Evolutionary conservation across 306 rosid species (phyloP).

Genomic region (Fragaria ananassa): DNA sequence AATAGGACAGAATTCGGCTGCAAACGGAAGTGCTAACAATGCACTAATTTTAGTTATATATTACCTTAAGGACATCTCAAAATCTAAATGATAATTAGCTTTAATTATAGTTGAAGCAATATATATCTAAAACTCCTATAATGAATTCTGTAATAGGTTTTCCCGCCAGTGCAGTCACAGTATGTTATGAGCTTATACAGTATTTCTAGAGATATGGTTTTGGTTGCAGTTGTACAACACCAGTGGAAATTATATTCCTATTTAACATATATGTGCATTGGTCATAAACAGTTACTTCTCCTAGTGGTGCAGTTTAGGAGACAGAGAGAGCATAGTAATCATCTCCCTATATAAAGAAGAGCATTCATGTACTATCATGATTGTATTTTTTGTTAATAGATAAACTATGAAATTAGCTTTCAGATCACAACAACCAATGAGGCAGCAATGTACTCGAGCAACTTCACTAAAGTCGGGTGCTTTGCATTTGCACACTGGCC

Average conservation of each 20-base stretch:
- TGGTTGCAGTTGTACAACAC: neutral
- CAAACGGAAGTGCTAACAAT: neutral
- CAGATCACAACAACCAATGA: neutral
- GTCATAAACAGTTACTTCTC: neutral
- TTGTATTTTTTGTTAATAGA: neutral
- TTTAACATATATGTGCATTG: neutral
- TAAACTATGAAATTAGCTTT: neutral
- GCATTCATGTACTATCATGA: neutral
- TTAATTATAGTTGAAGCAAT: neutral
- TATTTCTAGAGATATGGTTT: neutral
- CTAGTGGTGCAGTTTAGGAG: neutral
- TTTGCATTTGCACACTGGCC: neutral
- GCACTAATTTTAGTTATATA: neutral
- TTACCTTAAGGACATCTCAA: neutral
- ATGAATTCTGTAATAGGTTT: neutral
- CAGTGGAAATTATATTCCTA: neutral
- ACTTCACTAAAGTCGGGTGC: neutral
- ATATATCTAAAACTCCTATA: neutral
- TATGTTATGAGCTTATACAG: neutral
- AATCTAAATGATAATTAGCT: neutral
- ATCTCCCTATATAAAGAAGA: conserved; percentile 1
- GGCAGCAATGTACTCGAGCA: neutral
- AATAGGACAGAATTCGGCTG: neutral
- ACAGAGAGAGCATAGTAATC: neutral
- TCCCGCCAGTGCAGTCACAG: neutral